These are phyloP conservation scores for Rhynchospora breviuscula DNA, from an alignment of 176 grass and related monocot genomes.

Conservation along the genomic window DNA sequence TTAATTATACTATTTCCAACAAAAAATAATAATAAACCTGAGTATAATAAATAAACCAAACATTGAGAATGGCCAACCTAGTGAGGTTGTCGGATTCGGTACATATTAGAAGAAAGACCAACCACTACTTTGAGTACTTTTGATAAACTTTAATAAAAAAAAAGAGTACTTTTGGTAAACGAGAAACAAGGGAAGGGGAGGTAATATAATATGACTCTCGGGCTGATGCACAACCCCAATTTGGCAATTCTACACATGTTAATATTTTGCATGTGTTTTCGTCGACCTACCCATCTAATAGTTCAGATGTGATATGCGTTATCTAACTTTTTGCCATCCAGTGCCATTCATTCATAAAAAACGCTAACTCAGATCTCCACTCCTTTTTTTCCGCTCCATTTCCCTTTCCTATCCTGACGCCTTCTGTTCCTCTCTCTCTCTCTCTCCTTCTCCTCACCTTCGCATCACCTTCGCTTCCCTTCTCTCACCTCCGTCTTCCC, in stretches of 20 bases:
- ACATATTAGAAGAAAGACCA: background rate
- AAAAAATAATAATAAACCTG: background rate
- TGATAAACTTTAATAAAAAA: no score
- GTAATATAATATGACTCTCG: background rate
- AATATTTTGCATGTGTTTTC: background rate
- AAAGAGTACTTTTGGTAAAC: background rate
- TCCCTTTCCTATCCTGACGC: no score
- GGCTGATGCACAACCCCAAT: background rate
- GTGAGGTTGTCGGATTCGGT: background rate
- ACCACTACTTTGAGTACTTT: no score
- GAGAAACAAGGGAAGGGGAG: background rate
- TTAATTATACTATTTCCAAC: background rate
- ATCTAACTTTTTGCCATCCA: no score
- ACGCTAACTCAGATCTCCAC: no score
- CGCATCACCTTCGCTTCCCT: no score
- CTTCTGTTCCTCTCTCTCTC: no score
- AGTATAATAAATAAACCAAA: background rate
- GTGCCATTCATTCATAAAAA: no score
- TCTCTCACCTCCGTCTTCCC: no score
- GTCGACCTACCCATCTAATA: background rate
- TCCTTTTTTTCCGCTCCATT: no score
- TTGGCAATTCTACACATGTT: background rate
- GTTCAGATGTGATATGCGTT: no score
- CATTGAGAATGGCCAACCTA: background rate
- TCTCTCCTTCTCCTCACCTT: no score